Evolutionary conservation across 225 moss, liverwort and hornwort genomes (phyloP).

Genomic region (Neckera pumila): DNA sequence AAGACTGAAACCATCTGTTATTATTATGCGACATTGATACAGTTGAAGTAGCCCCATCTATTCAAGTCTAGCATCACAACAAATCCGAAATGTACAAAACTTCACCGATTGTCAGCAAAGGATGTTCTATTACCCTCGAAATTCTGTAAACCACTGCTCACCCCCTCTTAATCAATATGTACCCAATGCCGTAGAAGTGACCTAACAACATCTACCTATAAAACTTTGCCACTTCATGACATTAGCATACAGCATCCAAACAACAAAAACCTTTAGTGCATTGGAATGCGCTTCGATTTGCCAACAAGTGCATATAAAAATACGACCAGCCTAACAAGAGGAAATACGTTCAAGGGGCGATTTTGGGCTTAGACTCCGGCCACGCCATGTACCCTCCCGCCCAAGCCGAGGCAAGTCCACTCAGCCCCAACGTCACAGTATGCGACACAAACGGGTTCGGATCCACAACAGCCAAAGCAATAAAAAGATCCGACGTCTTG

Average conservation of each 20-base stretch:
- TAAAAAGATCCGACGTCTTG: slow-evolving; percentile 55
- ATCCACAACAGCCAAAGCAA: slow-evolving; percentile 61
- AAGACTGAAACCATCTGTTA: not conserved
- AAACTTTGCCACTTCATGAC: not conserved
- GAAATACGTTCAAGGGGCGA: not conserved
- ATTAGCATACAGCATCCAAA: not conserved
- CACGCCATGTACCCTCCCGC: slow-evolving; percentile 74
- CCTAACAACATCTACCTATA: not conserved
- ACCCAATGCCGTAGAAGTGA: not conserved
- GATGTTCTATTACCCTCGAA: not conserved
- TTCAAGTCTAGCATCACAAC: not conserved
- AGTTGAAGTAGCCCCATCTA: not conserved
- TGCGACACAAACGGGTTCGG: slow-evolving; percentile 83
- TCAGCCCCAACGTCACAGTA: slow-evolving; percentile 65
- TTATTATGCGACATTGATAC: not conserved
- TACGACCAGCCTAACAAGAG: not conserved
- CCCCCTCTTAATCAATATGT: not conserved
- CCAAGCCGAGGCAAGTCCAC: slow-evolving; percentile 91
- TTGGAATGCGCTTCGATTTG: not conserved
- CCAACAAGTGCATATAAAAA: not conserved
- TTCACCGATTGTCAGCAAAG: not conserved
- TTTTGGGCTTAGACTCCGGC: slow-evolving; percentile 32
- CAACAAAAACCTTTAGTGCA: not conserved
- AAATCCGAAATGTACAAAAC: not conserved
- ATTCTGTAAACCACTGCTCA: not conserved